Evolutionary conservation across 2,329 filamentous ascomycete genomes (phyloP), one percentile per base, ranked within the genome.

Genomic region (Apiospora sp.): DNA sequence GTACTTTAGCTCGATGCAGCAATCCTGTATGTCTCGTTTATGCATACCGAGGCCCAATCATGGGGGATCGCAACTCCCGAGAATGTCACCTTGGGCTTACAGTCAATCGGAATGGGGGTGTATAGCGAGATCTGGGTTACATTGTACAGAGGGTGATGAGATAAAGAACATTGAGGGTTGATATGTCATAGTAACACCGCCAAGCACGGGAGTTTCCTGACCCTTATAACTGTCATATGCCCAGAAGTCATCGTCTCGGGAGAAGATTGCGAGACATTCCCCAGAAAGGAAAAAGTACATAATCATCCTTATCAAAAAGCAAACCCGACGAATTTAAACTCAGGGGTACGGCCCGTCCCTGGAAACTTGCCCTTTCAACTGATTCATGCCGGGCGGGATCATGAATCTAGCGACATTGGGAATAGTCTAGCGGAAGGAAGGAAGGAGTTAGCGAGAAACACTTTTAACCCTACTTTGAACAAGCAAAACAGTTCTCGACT

Each of bases 11-110:
- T 41, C 7, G 34, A 41, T 64, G 58, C 58, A 13, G 54, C 19
- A 37, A 64, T n/a, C 34, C 41, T 41, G 58, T 64, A 41, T 64
- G 58, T 64, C 58, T 64, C 58, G 58, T 64, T 34, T 64, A 64
- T n/a, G 58, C 34, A 64, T 37, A 19, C 16, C 1, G 54, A 49
- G n/a, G 34, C 54, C 54, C 54, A 61, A 61, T 61, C 7, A 22
- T 37, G 30, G 54, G 54, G 54, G 8, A 34, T 16, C 8, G 22
- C 54, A 34, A 34, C 30, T 61, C 30, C 54, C 54, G 54, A 34
- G 27, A 34, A 16, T 37, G 54, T 37, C 14, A 37, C 54, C 16
- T 41, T 14, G 30, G n/a, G 58, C 30, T 64, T 64, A 41, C 58
- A 41, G 19, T 64, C 58, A 41, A 41, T 41, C 34, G 58, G 19